These are phyloP conservation scores for Simplicillium sp. DNA, from an alignment of 2,329 filamentous ascomycete species.

Conservation along the genomic window DNA sequence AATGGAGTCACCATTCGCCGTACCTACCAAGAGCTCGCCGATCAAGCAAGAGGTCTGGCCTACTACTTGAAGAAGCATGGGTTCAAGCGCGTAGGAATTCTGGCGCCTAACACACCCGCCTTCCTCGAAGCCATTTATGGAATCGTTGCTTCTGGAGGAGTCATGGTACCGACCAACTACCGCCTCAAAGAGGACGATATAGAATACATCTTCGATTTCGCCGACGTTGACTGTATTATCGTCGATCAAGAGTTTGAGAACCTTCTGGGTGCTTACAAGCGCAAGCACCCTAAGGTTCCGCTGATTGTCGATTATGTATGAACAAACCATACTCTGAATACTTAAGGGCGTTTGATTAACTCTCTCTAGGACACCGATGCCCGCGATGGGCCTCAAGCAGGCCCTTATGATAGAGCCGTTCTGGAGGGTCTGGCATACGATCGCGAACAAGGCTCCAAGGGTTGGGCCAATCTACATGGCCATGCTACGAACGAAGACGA, in stretches of 20 bases:
- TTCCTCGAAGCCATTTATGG: slow-evolving; percentile 89
- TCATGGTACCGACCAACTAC: slow-evolving; percentile 60
- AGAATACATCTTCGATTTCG: slow-evolving; percentile 80
- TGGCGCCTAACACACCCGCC: slow-evolving; percentile 87
- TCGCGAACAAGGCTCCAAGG: slow-evolving; percentile 49
- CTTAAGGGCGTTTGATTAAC: neutral
- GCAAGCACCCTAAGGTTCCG: slow-evolving; percentile 51
- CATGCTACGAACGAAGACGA: slow-evolving; percentile 69
- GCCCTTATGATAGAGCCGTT: slow-evolving; percentile 77
- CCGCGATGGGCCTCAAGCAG: slow-evolving; percentile 61
- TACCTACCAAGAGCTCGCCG: slow-evolving; percentile 72
- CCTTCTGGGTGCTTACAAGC: slow-evolving; percentile 58
- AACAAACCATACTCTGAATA: neutral
- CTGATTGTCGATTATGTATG: slow-evolving; percentile 63
- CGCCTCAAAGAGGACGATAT: slow-evolving; percentile 75
- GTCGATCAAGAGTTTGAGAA: slow-evolving; percentile 72
- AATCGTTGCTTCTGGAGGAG: slow-evolving; percentile 69
- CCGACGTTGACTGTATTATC: slow-evolving; percentile 78
- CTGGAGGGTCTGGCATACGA: slow-evolving; percentile 72
- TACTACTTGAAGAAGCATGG: slow-evolving; percentile 74
- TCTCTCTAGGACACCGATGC: slow-evolving; percentile 63
- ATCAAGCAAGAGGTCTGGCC: slow-evolving; percentile 77
- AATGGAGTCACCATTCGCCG: slow-evolving; percentile 66
- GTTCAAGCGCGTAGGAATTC: slow-evolving; percentile 70
- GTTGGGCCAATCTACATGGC: slow-evolving; percentile 68